Conservation (phyloP, 495 filamentous ascomycete genomes). For the Podospora australis region DNA sequence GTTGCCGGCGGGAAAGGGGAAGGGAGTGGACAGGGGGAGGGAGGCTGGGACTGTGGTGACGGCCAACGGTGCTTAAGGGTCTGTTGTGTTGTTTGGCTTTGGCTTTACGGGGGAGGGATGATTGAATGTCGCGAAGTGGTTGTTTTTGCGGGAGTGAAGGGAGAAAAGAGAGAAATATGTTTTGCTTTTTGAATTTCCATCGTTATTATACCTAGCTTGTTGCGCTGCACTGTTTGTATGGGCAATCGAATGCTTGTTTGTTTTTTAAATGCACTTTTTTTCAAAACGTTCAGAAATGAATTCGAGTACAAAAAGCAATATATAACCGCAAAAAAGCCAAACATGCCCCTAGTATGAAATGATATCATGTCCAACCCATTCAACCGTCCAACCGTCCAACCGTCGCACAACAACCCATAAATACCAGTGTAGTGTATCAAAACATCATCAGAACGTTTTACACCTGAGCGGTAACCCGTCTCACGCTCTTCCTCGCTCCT, state of each 20-base stretch:
- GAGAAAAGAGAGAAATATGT: background rate
- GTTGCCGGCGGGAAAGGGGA: background rate
- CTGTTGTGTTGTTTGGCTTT: too few relatives aligned
- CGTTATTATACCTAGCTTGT: slow-evolving; percentile 11
- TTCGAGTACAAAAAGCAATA: too few relatives aligned
- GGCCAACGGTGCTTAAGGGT: too few relatives aligned
- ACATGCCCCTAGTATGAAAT: background rate
- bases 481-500: slow-evolving; percentile 72
- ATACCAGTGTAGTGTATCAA: background rate
- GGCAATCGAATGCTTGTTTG: too few relatives aligned
- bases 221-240: background rate
- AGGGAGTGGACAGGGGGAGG: slow-evolving; percentile 15
- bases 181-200: background rate
- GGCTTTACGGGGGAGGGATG: too few relatives aligned
- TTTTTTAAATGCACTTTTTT: background rate
- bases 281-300: background rate
- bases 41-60: background rate
- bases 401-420: too few relatives aligned
- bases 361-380: too few relatives aligned
- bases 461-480: slow-evolving; percentile 56
- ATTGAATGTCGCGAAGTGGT: background rate
- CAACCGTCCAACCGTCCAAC: too few relatives aligned
- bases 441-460: slow-evolving; percentile 16
- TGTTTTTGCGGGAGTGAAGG: background rate
- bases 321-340: background rate